Evolutionary conservation across 1,284 basidiomycete genomes (phyloP).

Genomic region (Phylloboletellus chloephorus): DNA sequence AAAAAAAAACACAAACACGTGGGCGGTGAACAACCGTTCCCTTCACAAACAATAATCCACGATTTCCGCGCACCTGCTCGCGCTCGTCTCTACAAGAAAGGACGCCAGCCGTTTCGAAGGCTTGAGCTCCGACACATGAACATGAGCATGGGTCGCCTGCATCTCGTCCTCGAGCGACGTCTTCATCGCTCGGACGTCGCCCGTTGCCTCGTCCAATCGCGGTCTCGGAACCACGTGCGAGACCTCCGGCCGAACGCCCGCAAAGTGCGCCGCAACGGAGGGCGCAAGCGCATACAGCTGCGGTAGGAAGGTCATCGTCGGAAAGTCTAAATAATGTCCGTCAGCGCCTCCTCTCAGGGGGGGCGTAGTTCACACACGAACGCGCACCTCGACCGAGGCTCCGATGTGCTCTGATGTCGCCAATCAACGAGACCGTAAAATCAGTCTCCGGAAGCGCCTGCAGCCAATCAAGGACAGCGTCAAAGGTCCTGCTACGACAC

Average conservation of each 20-base stretch:
- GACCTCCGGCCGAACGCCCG: constrained; percentile 22
- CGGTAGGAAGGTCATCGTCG: constrained; percentile 46
- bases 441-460: constrained; percentile 21
- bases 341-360: constrained; percentile 5
- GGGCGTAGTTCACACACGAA: not conserved
- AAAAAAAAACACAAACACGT: not conserved
- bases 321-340: constrained; percentile 47
- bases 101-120: constrained; percentile 34
- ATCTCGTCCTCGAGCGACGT: constrained; percentile 33
- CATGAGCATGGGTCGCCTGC: too few species aligned
- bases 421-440: constrained; percentile 34
- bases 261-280: constrained; percentile 32
- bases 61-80: constrained; percentile 22
- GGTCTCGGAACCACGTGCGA: constrained; percentile 23
- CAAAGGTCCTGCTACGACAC: constrained; percentile 39
- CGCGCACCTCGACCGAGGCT: constrained; percentile 47
- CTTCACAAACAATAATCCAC: not conserved
- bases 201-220: constrained; percentile 17
- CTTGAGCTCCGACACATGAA: too few species aligned
- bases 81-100: constrained; percentile 17
- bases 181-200: constrained; percentile 23
- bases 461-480: constrained; percentile 41
- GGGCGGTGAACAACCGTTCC: constrained; percentile 1
- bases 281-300: constrained; percentile 42
- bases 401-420: constrained; percentile 47